Base-by-base conservation (phyloP, 768 basidiomycete genomes). In the Boletus reticuloceps region DNA sequence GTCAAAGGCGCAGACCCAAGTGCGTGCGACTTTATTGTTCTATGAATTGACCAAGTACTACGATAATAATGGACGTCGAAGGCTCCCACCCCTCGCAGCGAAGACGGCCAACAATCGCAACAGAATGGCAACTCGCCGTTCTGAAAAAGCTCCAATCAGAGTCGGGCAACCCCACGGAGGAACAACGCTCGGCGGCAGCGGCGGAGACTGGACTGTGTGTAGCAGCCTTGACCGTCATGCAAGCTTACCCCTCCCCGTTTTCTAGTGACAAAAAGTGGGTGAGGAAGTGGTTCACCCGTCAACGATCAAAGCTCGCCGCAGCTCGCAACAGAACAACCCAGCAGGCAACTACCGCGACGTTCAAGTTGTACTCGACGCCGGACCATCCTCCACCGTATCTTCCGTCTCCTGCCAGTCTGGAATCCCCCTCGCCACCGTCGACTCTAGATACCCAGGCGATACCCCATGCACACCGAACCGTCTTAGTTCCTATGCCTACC, bases 141-240 rank as follows among this genome's bases (percentile, higher is more conserved):
- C 69, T 70, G 45, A 71, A 43, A 44, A 63, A 55, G n/a, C 58
- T 71, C 14, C 55, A 60, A 9, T 49, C 59, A 45, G 55, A 58
- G 55, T 58, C 64, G 6, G 45, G n/a, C 20, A 66, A 55, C 27
- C 69, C 70, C 7, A 63, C 67, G 2, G 56, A 60, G 38, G 51
- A 56, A 19, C 64, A 72, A 22, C 59, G 57, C 42, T 52, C 31
- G 38, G 60, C 59, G 11, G 64, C 50, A 4, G 67, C 56, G 12
- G 58, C 31, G 19, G 69, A 69, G 45, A 70, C 70, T 55, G 69
- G 69, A 47, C 44, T 70, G 69, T 70, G 65, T 59, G 71, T 70
- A 45, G 31, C 47, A 27, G 34, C 32, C 44, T 22, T 55, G 10
- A 43, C 17, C 37, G 20, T 48, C 51, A 47, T 37, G 17, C 60